Percentiles rank a stretch among this genome's conserved stretches.
Conservation (phyloP, 202 grass and related monocot species). For the Hordeum pubiflorum region DNA sequence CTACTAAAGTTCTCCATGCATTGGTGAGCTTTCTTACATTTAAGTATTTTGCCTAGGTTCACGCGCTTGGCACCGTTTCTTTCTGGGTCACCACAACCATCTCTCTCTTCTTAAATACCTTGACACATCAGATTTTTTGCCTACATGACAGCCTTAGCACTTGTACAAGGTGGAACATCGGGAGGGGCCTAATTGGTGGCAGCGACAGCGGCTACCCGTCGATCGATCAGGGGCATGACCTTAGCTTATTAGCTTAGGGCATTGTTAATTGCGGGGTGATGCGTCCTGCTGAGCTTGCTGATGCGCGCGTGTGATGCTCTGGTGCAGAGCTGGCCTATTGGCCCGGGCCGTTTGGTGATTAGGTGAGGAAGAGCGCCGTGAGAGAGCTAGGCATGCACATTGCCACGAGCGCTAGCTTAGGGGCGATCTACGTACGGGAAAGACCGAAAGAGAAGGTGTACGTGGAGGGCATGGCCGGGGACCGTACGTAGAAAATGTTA, state of each 20-base stretch:
- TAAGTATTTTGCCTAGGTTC: no score
- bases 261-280: not conserved
- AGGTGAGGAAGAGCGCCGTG: not conserved
- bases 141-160: no score
- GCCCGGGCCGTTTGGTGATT: not conserved
- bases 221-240: not conserved
- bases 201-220: slow-evolving; percentile 5
- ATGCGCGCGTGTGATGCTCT: not conserved
- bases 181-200: not conserved
- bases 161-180: no score
- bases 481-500: not conserved
- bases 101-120: no score
- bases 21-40: no score
- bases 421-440: no score
- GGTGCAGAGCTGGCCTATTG: not conserved
- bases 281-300: slow-evolving; percentile 13
- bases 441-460: not conserved
- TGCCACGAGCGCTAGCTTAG: not conserved
- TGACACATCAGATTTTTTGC: no score
- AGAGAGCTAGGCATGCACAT: not conserved
- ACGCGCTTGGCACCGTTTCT: no score
- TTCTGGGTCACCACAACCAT: no score
- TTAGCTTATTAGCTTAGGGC: not conserved
- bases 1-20: no score
- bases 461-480: slow-evolving; percentile 21